Evolutionary conservation across 495 filamentous ascomycete genomes (phyloP).

Genomic region (Echria macrotheca): DNA sequence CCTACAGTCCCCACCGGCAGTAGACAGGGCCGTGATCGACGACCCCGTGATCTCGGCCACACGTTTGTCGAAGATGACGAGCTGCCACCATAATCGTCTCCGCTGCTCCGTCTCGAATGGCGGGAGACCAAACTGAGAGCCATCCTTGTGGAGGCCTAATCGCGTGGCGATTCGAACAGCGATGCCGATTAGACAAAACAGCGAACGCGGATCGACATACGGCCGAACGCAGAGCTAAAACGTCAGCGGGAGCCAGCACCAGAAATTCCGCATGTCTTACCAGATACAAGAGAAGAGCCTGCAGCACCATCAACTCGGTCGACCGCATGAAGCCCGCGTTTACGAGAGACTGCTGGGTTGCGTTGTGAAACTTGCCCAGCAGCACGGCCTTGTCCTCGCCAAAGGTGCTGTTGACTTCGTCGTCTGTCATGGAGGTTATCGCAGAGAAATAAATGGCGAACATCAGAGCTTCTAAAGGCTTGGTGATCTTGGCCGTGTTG

Average conservation of each 20-base stretch:
- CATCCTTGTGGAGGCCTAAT: constrained; percentile 62
- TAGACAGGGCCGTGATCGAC: constrained; percentile 52
- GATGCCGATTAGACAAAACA: constrained; percentile 56
- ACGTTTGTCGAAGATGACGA: constrained; percentile 59
- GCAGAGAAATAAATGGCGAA: constrained; percentile 53
- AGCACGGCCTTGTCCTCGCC: constrained; percentile 39
- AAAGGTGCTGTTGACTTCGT: constrained; percentile 46
- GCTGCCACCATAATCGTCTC: constrained; percentile 67
- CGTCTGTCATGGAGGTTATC: constrained; percentile 46
- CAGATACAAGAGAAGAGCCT: constrained; percentile 52
- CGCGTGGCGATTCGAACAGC: constrained; percentile 64
- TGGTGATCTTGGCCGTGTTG: constrained; percentile 42
- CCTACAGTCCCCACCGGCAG: constrained; percentile 40
- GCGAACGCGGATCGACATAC: constrained; percentile 42
- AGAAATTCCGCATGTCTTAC: constrained; percentile 37
- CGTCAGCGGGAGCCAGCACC: constrained; percentile 15
- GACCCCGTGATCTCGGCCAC: constrained; percentile 61
- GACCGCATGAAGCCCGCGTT: constrained; percentile 54
- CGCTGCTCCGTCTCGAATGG: constrained; percentile 67
- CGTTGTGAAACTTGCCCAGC: constrained; percentile 44
- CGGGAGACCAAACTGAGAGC: constrained; percentile 51
- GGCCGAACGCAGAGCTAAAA: constrained; percentile 39
- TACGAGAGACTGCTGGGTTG: constrained; percentile 50
- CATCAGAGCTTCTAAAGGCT: constrained; percentile 49
- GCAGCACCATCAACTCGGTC: constrained; percentile 47